These are phyloP conservation scores for Penicillium polonicum DNA, from an alignment of 2,329 filamentous ascomycete genomes.

Conservation along the genomic window DNA sequence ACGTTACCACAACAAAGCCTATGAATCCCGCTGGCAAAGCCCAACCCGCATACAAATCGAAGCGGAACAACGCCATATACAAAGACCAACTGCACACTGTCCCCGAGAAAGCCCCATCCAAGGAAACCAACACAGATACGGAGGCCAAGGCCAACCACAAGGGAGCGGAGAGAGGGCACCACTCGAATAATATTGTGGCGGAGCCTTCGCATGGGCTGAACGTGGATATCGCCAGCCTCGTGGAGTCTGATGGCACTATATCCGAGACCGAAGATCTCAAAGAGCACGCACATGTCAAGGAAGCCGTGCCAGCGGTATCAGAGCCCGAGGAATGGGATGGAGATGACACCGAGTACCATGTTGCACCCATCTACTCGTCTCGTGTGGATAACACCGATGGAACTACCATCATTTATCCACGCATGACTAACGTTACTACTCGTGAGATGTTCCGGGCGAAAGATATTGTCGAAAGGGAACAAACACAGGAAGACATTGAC, in stretches of 20 bases:
- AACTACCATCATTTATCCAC: conserved; percentile 68
- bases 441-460: conserved; percentile 71
- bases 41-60: conserved; percentile 39
- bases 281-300: conserved; percentile 12
- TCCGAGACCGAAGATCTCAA: conserved; percentile 18
- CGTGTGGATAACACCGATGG: conserved; percentile 71
- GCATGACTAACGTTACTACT: conserved; percentile 54
- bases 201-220: conserved; percentile 3
- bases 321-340: conserved; percentile 73
- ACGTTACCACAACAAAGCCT: conserved; percentile 31
- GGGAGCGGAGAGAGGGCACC: conserved; percentile 8
- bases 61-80: conserved; percentile 56
- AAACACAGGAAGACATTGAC: conserved; percentile 72
- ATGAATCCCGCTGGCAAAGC: conserved; percentile 35
- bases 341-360: conserved; percentile 70
- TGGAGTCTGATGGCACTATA: conserved; percentile 21
- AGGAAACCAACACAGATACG: conserved; percentile 26
- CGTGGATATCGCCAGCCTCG: neutral
- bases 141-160: conserved; percentile 9
- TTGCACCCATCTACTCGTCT: conserved; percentile 74
- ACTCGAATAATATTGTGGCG: neutral
- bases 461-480: conserved; percentile 64
- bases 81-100: conserved; percentile 49
- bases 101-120: conserved; percentile 33
- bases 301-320: conserved; percentile 33